Evolutionary conservation across 768 basidiomycete species (phyloP).

Genomic region (Cubamyces sp.): DNA sequence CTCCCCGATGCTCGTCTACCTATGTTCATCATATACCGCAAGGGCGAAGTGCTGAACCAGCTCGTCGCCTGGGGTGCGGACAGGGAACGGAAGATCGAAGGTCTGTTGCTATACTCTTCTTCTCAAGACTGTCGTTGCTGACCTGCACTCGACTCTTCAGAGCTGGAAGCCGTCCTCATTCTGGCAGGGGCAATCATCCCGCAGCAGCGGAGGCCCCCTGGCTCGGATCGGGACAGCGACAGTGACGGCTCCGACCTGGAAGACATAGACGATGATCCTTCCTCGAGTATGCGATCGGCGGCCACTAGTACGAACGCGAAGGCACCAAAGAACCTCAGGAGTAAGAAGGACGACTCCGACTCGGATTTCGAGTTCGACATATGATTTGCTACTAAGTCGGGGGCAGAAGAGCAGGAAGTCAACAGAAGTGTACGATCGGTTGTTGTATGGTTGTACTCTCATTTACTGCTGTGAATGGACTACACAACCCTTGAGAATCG

Average conservation of each 20-base stretch:
- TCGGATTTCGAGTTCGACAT: slow-evolving; percentile 63
- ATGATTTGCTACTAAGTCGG: not conserved
- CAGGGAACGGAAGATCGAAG: slow-evolving; percentile 73
- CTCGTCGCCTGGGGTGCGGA: slow-evolving; percentile 85
- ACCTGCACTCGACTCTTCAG: slow-evolving; percentile 37
- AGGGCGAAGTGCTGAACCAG: slow-evolving; percentile 89
- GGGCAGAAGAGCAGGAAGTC: not conserved
- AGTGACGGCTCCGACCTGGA: slow-evolving; percentile 49
- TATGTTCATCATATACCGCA: slow-evolving; percentile 90
- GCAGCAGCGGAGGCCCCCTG: slow-evolving; percentile 48
- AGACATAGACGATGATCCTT: slow-evolving; percentile 51
- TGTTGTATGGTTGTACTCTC: no score
- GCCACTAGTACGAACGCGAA: slow-evolving; percentile 58
- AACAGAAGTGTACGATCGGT: not conserved
- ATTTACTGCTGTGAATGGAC: no score
- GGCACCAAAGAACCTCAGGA: slow-evolving; percentile 58
- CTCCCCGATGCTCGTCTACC: slow-evolving; percentile 90
- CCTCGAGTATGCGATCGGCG: slow-evolving; percentile 60
- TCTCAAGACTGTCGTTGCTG: slow-evolving; percentile 5
- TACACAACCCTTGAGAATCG: no score
- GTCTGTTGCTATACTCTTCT: slow-evolving; percentile 47
- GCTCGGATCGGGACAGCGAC: slow-evolving; percentile 20
- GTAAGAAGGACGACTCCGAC: slow-evolving; percentile 70
- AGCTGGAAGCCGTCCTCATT: slow-evolving; percentile 72
- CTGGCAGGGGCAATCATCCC: slow-evolving; percentile 67